Conservation (phyloP, 2,329 filamentous ascomycete species). For the Ceratocystis diversiconidia region DNA sequence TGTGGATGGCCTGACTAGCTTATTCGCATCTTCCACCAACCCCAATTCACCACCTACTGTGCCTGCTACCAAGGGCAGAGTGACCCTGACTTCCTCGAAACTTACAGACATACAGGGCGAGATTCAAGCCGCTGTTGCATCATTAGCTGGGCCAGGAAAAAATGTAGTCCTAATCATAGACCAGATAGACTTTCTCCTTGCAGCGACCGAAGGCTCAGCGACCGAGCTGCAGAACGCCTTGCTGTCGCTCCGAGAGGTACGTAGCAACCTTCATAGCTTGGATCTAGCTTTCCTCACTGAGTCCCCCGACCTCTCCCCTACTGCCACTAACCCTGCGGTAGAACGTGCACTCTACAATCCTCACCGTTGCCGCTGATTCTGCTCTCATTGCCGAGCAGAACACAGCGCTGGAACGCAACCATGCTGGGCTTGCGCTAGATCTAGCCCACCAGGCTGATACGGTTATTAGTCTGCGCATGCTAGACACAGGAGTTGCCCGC, state of each 20-base stretch:
- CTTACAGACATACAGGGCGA: constrained; percentile 28
- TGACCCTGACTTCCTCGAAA: constrained; percentile 17
- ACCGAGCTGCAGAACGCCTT: constrained; percentile 41
- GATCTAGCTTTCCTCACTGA: constrained; percentile 27
- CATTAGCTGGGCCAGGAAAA: constrained; percentile 22
- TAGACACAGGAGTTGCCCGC: constrained; percentile 78
- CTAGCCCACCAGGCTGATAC: constrained; percentile 62
- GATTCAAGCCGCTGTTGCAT: constrained; percentile 29
- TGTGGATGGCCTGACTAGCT: constrained; percentile 55
- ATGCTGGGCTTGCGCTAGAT: constrained; percentile 55
- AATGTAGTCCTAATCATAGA: constrained; percentile 50
- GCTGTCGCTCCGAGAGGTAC: constrained; percentile 48
- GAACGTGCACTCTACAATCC: constrained; percentile 49
- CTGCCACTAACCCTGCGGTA: constrained; percentile 23
- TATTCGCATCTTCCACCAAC: constrained; percentile 30
- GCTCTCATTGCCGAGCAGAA: constrained; percentile 49
- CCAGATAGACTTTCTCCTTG: constrained; percentile 50
- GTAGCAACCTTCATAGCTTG: constrained; percentile 21
- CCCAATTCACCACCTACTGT: constrained; percentile 9
- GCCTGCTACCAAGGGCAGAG: constrained; percentile 14
- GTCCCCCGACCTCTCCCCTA: constrained; percentile 37
- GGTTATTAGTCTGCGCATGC: constrained; percentile 55
- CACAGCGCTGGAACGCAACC: constrained; percentile 54
- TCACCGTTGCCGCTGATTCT: constrained; percentile 58
- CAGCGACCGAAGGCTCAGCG: constrained; percentile 36